Conservation (phyloP, 208 protist species). For the Acanthamoeba comandoni region DNA sequence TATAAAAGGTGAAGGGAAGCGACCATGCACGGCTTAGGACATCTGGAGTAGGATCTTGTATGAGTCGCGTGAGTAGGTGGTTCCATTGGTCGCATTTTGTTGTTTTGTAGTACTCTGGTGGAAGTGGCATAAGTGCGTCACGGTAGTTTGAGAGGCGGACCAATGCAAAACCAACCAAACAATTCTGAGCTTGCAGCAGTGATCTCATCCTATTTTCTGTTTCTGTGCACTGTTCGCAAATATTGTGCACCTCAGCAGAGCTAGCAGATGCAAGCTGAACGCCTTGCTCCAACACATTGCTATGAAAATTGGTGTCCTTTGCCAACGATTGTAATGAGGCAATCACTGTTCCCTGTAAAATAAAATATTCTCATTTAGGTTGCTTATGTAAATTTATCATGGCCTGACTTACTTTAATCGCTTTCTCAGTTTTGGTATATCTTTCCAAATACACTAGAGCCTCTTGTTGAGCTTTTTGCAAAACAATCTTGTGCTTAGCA, state of each 20-base stretch:
- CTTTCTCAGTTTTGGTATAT: slow-evolving; percentile 34
- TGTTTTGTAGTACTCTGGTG: slow-evolving; percentile 16
- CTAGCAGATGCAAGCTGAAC: too few relatives aligned
- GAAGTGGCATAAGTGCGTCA: slow-evolving; percentile 3
- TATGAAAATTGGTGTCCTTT: too few relatives aligned
- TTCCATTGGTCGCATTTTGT: slow-evolving; percentile 18
- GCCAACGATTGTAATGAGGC: too few relatives aligned
- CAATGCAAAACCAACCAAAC: neutral
- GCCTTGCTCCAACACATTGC: too few relatives aligned
- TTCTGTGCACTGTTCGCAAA: slow-evolving; percentile 39
- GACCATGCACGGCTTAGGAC: neutral
- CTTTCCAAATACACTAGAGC: neutral
- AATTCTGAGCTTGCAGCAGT: neutral
- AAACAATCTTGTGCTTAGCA: neutral
- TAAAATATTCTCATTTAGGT: too few relatives aligned
- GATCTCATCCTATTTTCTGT: slow-evolving; percentile 5
- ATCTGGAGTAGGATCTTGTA: neutral
- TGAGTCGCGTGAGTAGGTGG: neutral
- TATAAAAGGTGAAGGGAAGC: neutral
- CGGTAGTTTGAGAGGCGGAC: slow-evolving; percentile 1
- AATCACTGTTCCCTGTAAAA: too few relatives aligned
- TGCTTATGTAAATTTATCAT: too few relatives aligned
- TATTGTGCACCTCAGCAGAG: slow-evolving; percentile 12
- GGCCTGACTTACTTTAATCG: neutral
- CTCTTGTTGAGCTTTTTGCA: slow-evolving; percentile 39